Evolutionary conservation across 352 stramenopile species (phyloP).

Genomic region (Phytophthora lateralis): DNA sequence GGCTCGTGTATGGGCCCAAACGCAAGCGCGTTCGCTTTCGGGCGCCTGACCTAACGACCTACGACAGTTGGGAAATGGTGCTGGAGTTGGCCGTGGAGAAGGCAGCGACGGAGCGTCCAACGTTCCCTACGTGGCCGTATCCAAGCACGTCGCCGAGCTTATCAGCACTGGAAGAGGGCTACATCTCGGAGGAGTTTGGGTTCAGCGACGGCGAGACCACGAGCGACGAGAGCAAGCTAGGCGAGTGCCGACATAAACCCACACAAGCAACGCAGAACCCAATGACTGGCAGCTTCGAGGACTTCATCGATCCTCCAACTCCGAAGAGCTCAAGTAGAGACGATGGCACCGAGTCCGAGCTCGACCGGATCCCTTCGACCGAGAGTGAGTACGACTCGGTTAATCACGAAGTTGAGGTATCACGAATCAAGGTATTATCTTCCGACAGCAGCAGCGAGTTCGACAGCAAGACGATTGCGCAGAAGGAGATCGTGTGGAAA

Average conservation of each 20-base stretch:
- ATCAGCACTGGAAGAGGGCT: constrained; percentile 26
- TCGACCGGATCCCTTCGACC: constrained; percentile 11
- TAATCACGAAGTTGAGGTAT: constrained; percentile 19
- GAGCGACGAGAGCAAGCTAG: constrained; percentile 15
- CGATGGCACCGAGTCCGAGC: constrained; percentile 15
- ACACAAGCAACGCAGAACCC: constrained; percentile 3
- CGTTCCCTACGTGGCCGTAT: constrained; percentile 26
- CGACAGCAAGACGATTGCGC: constrained; percentile 9
- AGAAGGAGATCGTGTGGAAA: constrained; percentile 14
- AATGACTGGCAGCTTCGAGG: constrained; percentile 27
- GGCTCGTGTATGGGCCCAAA: constrained; percentile 37
- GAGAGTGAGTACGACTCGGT: constrained; percentile 26
- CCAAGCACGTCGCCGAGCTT: constrained; percentile 22
- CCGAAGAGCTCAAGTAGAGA: constrained; percentile 14
- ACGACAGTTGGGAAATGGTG: constrained; percentile 38
- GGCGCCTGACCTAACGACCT: constrained; percentile 24
- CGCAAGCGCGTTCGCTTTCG: constrained; percentile 38
- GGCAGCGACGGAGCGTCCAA: constrained; percentile 32
- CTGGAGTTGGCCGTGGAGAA: constrained; percentile 36
- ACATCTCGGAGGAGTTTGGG: constrained; percentile 35
- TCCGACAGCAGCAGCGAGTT: neutral
- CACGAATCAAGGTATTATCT: neutral
- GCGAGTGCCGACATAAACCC: constrained; percentile 6
- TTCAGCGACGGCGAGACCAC: constrained; percentile 31
- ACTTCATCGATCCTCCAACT: constrained; percentile 28